phyloP scores from a whole-genome alignment of 225 moss, liverwort and hornwort species.

The Pseudisothecium myosuroides region DNA sequence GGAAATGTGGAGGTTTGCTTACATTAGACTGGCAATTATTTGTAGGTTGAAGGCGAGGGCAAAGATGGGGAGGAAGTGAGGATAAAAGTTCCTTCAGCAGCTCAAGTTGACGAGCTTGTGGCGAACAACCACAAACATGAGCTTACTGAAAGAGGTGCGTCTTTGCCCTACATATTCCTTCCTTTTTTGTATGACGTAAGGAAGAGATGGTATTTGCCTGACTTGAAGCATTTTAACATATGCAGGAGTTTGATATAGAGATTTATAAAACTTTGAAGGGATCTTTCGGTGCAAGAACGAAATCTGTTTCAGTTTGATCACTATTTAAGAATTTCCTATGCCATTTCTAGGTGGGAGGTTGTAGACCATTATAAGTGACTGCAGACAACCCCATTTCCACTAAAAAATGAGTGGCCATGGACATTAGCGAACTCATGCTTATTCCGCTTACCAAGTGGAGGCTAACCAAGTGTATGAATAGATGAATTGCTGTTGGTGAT shows the following conservation, averaged over 20 bases:
- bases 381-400: neutral
- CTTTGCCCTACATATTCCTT: neutral
- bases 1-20: neutral
- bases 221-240: neutral
- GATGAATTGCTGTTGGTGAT: neutral
- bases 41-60: constrained; percentile 58
- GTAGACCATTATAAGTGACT: neutral
- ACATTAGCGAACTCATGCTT: neutral
- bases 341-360: neutral
- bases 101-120: constrained; percentile 34
- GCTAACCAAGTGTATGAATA: neutral
- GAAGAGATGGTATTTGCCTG: neutral
- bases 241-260: neutral
- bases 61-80: constrained; percentile 64
- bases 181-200: neutral
- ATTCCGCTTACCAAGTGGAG: neutral
- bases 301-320: neutral
- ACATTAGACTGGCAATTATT: neutral
- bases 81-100: constrained; percentile 35
- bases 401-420: no score
- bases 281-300: neutral
- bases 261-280: neutral
- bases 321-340: neutral
- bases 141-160: constrained; percentile 12
- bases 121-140: constrained; percentile 4